phyloP scores from a whole-genome alignment of 2,329 filamentous ascomycete species.

The Colletotrichum higginsianum region DNA sequence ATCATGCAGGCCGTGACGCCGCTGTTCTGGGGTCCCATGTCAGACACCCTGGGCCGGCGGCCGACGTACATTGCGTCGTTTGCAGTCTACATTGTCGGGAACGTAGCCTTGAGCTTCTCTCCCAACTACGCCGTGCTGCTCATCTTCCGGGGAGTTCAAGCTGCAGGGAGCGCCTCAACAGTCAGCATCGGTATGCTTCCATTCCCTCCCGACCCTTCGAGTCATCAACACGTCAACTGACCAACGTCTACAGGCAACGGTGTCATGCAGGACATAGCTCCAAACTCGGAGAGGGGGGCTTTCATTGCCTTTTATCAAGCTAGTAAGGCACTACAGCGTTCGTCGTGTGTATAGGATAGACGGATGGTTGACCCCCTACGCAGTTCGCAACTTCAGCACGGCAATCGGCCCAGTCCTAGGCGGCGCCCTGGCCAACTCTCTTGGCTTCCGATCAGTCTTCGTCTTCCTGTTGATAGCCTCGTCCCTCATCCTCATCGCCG shows the following conservation, averaged over 20 bases:
- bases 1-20: slow-evolving; percentile 66
- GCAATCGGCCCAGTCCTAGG: slow-evolving; percentile 53
- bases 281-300: slow-evolving; percentile 48
- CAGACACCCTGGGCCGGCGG: slow-evolving; percentile 62
- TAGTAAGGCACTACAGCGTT: slow-evolving; percentile 42
- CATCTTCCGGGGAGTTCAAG: slow-evolving; percentile 62
- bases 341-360: background rate
- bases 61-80: slow-evolving; percentile 62
- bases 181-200: slow-evolving; percentile 59
- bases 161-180: slow-evolving; percentile 63
- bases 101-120: slow-evolving; percentile 61
- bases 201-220: background rate
- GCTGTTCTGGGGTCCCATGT: slow-evolving; percentile 63
- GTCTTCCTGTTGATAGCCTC: slow-evolving; percentile 39
- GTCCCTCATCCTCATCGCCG: slow-evolving; percentile 41
- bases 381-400: slow-evolving; percentile 49
- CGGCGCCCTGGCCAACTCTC: slow-evolving; percentile 47
- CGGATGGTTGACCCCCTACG: background rate
- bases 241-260: slow-evolving; percentile 42
- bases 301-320: slow-evolving; percentile 53
- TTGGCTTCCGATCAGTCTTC: slow-evolving; percentile 39
- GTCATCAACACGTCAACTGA: background rate
- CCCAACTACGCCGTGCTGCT: slow-evolving; percentile 60
- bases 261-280: slow-evolving; percentile 52
- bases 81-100: slow-evolving; percentile 61